Conservation (phyloP, 306 rosid species). For the Oxytropis ochrocephala region DNA sequence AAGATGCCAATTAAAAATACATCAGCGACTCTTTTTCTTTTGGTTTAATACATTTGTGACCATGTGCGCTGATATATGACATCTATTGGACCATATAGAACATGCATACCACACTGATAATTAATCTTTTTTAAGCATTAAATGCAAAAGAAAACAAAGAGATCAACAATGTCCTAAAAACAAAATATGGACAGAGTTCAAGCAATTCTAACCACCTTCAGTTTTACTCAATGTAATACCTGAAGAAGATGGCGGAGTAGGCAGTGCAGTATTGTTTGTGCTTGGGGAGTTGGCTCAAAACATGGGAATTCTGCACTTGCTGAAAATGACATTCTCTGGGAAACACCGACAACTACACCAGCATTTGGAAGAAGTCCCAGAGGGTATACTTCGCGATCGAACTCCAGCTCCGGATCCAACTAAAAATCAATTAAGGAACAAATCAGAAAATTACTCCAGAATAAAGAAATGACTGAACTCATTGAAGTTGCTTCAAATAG, state of each 20-base stretch:
- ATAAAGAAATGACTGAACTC: slow-evolving; percentile 8
- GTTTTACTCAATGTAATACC: slow-evolving; percentile 41
- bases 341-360: slow-evolving; percentile 92
- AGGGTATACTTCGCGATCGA: slow-evolving; percentile 97
- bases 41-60: not conserved
- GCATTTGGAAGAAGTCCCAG: slow-evolving; percentile 97
- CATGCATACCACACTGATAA: not conserved
- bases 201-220: not conserved
- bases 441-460: slow-evolving; percentile 19
- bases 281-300: slow-evolving; percentile 99
- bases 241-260: slow-evolving; percentile 93
- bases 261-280: slow-evolving; percentile 96
- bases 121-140: not conserved
- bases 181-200: not conserved
- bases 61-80: not conserved
- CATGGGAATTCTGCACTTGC: slow-evolving; percentile 95
- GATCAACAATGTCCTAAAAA: not conserved
- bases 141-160: not conserved
- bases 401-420: slow-evolving; percentile 99
- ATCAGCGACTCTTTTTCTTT: not conserved
- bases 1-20: not conserved
- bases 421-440: slow-evolving; percentile 31
- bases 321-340: slow-evolving; percentile 93
- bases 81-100: not conserved
- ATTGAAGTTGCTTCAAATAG: slow-evolving; percentile 15